A percentile compares a stretch with the other conserved stretches of the same genome.
These are phyloP conservation scores for Oxyria digyna DNA, from an alignment of 148 eudicot species.

Conservation along the genomic window DNA sequence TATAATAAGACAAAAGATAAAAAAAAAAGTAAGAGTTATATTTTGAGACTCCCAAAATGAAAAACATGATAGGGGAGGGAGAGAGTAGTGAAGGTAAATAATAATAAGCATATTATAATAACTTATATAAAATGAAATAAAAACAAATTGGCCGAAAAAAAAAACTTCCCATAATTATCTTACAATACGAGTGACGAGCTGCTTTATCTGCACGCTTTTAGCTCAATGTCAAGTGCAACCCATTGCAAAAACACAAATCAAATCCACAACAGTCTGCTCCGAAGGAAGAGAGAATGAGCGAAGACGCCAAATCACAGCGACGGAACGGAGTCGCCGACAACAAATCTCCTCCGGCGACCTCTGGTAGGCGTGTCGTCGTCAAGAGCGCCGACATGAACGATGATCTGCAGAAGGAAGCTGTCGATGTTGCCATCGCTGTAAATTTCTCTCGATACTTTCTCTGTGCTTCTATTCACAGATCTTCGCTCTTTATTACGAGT, in stretches of 20 bases:
- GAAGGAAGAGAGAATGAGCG: conserved; percentile 25
- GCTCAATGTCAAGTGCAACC: not conserved
- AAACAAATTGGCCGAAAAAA: too few relatives aligned
- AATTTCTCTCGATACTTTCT: not conserved
- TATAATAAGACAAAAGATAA: too few relatives aligned
- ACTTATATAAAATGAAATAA: too few relatives aligned
- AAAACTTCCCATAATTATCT: not conserved
- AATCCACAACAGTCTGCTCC: not conserved
- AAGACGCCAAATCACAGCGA: conserved; percentile 18
- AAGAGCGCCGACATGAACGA: conserved; percentile 90
- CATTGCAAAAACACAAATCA: not conserved
- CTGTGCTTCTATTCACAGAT: not conserved
- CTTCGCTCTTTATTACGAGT: not conserved
- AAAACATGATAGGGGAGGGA: too few relatives aligned
- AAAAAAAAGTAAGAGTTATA: too few relatives aligned
- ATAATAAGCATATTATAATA: too few relatives aligned
- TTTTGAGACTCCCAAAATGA: too few relatives aligned
- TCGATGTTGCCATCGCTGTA: conserved; percentile 73
- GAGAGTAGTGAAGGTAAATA: too few relatives aligned
- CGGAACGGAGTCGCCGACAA: conserved; percentile 29
- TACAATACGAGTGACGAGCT: not conserved
- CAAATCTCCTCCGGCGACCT: conserved; percentile 28
- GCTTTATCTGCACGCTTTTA: not conserved
- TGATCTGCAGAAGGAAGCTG: conserved; percentile 74
- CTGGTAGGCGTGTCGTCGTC: conserved; percentile 43